Evolutionary conservation across 495 filamentous ascomycete species (phyloP).

Genomic region (Apiosordaria backusii): DNA sequence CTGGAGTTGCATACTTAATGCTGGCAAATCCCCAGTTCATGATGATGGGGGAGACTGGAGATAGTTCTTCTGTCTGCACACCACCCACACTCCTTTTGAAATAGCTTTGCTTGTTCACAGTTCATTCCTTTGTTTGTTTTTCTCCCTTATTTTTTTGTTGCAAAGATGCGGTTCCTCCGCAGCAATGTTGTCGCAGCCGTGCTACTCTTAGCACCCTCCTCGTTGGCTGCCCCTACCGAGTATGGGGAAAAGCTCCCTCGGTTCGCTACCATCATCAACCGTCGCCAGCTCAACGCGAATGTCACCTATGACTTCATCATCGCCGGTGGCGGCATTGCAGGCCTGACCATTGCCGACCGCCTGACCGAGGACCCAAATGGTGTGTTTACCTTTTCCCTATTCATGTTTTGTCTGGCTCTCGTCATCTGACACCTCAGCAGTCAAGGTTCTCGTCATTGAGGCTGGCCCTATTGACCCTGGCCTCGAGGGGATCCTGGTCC

Average conservation of each 20-base stretch:
- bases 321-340: slow-evolving; percentile 47
- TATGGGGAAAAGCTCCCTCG: slow-evolving; percentile 13
- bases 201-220: slow-evolving; percentile 2
- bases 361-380: slow-evolving; percentile 45
- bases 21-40: neutral
- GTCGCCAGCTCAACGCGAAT: slow-evolving; percentile 1
- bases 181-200: slow-evolving; percentile 5
- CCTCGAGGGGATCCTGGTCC: slow-evolving; percentile 28
- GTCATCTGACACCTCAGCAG: slow-evolving; percentile 8
- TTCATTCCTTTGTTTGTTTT: neutral
- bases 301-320: slow-evolving; percentile 48
- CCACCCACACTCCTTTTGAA: neutral
- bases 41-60: neutral
- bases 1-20: neutral
- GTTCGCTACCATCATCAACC: slow-evolving; percentile 28
- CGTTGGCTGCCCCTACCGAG: slow-evolving; percentile 7
- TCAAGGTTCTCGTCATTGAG: slow-evolving; percentile 44
- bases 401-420: neutral
- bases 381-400: slow-evolving; percentile 13
- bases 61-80: neutral
- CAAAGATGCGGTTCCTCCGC: slow-evolving; percentile 4
- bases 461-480: slow-evolving; percentile 36
- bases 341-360: slow-evolving; percentile 46
- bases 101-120: neutral
- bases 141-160: neutral